Percentiles rank a stretch among this genome's conserved stretches.
These are phyloP conservation scores for Ogataea siamensis DNA, from an alignment of 805 yeast genomes.

Conservation along the genomic window DNA sequence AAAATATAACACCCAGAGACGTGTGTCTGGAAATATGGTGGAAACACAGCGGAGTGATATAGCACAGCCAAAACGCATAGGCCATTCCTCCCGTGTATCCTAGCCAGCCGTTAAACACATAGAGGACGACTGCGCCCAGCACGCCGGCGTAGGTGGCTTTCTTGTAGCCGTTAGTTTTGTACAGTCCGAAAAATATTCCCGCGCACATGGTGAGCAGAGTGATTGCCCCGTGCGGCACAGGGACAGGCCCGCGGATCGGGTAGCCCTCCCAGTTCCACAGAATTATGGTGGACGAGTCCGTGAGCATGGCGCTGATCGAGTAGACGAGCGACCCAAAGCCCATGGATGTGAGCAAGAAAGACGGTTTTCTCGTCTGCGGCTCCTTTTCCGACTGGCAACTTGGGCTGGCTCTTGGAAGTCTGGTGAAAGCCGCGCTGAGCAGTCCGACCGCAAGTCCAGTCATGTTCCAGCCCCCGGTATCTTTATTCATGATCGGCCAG, in stretches of 20 bases:
- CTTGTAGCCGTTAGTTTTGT: constrained; percentile 31
- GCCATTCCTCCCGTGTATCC: constrained; percentile 74
- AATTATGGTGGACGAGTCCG: constrained; percentile 85
- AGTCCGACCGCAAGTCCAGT: constrained; percentile 66
- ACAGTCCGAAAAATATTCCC: constrained; percentile 52
- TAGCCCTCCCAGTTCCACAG: constrained; percentile 97
- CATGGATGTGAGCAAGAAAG: constrained; percentile 48
- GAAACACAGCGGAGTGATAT: constrained; percentile 60
- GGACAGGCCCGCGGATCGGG: constrained; percentile 82
- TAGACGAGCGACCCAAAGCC: constrained; percentile 80
- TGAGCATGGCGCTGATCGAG: constrained; percentile 67
- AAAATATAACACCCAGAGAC: constrained; percentile 53
- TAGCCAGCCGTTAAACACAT: constrained; percentile 58
- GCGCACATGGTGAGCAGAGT: constrained; percentile 56
- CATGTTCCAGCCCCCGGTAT: constrained; percentile 83
- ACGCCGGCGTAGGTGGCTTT: constrained; percentile 38
- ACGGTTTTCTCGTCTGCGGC: constrained; percentile 33
- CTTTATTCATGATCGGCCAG: constrained; percentile 90
- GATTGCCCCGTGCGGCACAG: constrained; percentile 78
- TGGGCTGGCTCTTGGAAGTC: constrained; percentile 16
- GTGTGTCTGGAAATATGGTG: constrained; percentile 39
- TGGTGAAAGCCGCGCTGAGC: constrained; percentile 59
- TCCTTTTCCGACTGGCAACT: constrained; percentile 1
- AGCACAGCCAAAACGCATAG: constrained; percentile 57
- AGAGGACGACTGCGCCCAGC: constrained; percentile 51